Percentiles rank a stretch among this genome's conserved stretches.
phyloP scores from a whole-genome alignment of 441 rosid species.

The Syzygium syzygioides region DNA sequence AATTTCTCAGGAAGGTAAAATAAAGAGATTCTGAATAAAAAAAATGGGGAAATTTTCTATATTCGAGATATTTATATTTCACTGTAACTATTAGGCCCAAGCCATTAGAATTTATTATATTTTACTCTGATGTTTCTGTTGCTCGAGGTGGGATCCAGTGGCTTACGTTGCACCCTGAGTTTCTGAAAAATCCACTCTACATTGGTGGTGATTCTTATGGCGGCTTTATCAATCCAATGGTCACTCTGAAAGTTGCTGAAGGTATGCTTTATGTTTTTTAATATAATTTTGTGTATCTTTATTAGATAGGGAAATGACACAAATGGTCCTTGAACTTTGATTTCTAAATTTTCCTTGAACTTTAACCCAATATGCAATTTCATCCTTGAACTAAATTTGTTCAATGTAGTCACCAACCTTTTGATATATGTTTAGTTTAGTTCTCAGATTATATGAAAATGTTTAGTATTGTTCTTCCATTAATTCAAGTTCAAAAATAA shows the following conservation, averaged over 20 bases:
- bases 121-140: background rate
- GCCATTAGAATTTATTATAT: background rate
- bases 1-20: conserved; percentile 15
- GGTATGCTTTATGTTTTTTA: background rate
- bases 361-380: no score
- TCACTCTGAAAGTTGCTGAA: background rate
- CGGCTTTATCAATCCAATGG: background rate
- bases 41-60: background rate
- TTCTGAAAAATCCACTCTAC: background rate
- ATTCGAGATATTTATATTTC: background rate
- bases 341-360: no score
- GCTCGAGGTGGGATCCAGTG: background rate
- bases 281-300: no score
- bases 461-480: no score
- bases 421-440: no score
- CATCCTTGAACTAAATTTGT: no score
- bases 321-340: no score
- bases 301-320: no score
- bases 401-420: no score
- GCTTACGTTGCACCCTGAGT: background rate
- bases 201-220: background rate
- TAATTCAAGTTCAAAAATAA: no score
- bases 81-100: background rate
- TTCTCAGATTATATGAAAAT: no score
- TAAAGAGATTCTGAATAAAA: background rate